Conservation (phyloP, 768 basidiomycete genomes). For the Paxillus involutus region DNA sequence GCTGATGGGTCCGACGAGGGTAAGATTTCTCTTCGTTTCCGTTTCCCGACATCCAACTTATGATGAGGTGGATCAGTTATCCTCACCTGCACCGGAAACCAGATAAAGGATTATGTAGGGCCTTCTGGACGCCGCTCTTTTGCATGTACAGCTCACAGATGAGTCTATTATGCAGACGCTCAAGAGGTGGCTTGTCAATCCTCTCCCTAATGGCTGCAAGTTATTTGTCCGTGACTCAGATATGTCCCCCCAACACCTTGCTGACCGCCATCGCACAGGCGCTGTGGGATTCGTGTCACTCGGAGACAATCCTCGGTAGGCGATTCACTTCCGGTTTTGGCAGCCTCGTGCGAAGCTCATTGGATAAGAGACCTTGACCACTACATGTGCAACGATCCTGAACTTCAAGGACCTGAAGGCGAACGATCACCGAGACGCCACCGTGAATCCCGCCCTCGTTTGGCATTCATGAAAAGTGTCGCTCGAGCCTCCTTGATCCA, state of each 20-base stretch:
- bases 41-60: neutral
- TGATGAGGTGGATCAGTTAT: constrained; percentile 8
- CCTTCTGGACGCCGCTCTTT: constrained; percentile 28
- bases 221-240: constrained; percentile 22
- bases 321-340: neutral
- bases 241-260: neutral
- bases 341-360: neutral
- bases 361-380: constrained; percentile 25
- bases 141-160: constrained; percentile 22
- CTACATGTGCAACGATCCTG: constrained; percentile 22
- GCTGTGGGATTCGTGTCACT: constrained; percentile 31
- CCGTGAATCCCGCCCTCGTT: neutral
- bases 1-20: constrained; percentile 56
- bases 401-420: neutral
- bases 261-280: constrained; percentile 14
- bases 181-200: constrained; percentile 21
- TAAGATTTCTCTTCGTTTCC: constrained; percentile 14
- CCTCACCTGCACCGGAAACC: constrained; percentile 7
- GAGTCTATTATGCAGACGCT: constrained; percentile 13
- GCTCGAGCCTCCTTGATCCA: constrained; percentile 6
- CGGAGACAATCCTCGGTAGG: constrained; percentile 28
- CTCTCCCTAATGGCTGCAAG: constrained; percentile 24
- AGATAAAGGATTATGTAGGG: constrained; percentile 25
- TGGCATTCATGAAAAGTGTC: constrained; percentile 7
- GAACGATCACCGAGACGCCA: neutral